Base-by-base conservation (phyloP, 345 rosid species). In the Salix purpurea region DNA sequence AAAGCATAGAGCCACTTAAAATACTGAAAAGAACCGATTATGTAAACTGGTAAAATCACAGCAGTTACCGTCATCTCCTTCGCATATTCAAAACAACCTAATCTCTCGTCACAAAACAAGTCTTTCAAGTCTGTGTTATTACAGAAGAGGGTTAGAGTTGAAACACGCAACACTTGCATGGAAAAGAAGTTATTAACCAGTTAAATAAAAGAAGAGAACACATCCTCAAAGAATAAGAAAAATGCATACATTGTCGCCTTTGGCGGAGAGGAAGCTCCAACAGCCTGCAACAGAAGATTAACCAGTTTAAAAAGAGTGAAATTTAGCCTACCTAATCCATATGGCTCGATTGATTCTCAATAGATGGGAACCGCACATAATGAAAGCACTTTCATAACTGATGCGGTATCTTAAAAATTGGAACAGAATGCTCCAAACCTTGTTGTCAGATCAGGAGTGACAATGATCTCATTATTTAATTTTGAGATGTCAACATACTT, bases 51-150 rank as follows among this genome's bases (percentile, higher is more conserved):
- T 26, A 72, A 58, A 73, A 65, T 37, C 4, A 21, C 67, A 78
- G 52, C 40, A 80, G 87, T 86, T 85, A 94, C 98, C 34, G 82
- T 85, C 65, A 91, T 89, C 83, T 91, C 91, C 84, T 86, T 90
- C 21, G 93, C 90, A 79, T 79, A 89, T 50, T 84, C 93, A 74
- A 92, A 82, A 83, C 87, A 86, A 61, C 98, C 94, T 73, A 78
- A 71, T 88, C 86, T 89, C 84, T 85, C 89, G 65, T 89, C 85
- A 36, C 74, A 69, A 75, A 92, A 92, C 82, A 90, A 81, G 68
- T 92, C 91, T 81, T 81, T 89, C 70, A 92, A 83, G 73, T 83
- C 97, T 94, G 81, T 71, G 62, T 64, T 42, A 54, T 67, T 60
- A 15, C 40, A 74, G 28, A 65, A 76, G 30, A 18, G 18, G 24